Base-by-base conservation (phyloP, 805 yeast species). In the Wickerhamiella brachini region DNA sequence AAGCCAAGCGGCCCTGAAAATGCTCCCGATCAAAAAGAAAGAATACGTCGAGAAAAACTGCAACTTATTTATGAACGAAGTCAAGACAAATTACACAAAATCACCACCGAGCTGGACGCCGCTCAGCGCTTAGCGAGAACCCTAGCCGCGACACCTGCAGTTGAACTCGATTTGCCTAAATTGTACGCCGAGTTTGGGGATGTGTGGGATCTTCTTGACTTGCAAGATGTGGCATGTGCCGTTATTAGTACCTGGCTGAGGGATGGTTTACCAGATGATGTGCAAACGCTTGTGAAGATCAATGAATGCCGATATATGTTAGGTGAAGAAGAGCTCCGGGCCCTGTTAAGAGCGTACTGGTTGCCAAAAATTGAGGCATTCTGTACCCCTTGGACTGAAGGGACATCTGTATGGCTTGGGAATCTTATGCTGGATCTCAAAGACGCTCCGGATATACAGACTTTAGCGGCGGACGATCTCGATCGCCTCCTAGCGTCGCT, bases 221-320 rank as follows among this genome's bases (percentile, higher is more conserved):
- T 49, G 15, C 46, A 49, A 9, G 52, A 49, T 20, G 37, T 49
- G 43, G 47, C 52, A 1, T 15, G 41, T n/a, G 46, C 43, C 5
- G 46, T 41, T 5, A 41, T 41, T 6, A 3, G 20, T 7, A 20
- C 41, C 5, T 37, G 41, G 41, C 41, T 37, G 4, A 7, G 6
- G 41, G 47, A 49, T 23, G 23, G 9, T 3, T 2, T 38, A 20
- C 26, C 31, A 1, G 21, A 13, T 5, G 38, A 23, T 22, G 39
- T 20, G n/a, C 15, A 3, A 6, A 23, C 39, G 7, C 24, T 38
- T 8, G 2, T 7, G 20, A 20, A 13, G 17, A 26, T 50, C 13
- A 17, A 12, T 10, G 44, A 49, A 18, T 31, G 21, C 17, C 18
- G 34, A 9, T 44, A 21, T 34, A 31, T 44, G 38, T 6, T 49